A percentile compares a stretch with the other conserved stretches of the same genome.
phyloP scores from a whole-genome alignment of 1,284 basidiomycete genomes.

The Mycena citricolor region DNA sequence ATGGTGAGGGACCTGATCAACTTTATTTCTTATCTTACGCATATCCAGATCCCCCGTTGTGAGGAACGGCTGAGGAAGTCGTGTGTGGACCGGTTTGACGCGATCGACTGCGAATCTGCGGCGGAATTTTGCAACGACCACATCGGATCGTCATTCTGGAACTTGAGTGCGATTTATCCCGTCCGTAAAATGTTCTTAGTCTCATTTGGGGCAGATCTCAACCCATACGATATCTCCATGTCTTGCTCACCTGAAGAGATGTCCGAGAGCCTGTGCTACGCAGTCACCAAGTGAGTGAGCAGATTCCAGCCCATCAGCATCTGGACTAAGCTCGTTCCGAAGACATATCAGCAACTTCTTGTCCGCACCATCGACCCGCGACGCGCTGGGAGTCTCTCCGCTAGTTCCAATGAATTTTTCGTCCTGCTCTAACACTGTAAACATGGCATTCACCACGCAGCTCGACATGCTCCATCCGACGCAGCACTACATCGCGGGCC shows the following conservation, averaged over 20 bases:
- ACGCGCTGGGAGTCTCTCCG: conserved; percentile 62
- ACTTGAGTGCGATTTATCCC: conserved; percentile 30
- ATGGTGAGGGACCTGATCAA: conserved; percentile 34
- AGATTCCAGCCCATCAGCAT: no score
- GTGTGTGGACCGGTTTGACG: conserved; percentile 50
- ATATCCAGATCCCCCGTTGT: conserved; percentile 44
- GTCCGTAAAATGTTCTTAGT: background rate
- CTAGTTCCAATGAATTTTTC: conserved; percentile 45
- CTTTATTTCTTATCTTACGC: conserved; percentile 1
- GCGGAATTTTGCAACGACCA: conserved; percentile 41
- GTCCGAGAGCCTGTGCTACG: conserved; percentile 44
- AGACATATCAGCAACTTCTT: conserved; percentile 56
- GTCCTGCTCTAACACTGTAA: conserved; percentile 46
- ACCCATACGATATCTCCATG: conserved; percentile 65
- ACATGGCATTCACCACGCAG: conserved; percentile 35
- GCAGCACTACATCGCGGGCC: conserved; percentile 58
- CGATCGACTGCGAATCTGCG: conserved; percentile 51
- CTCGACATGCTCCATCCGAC: conserved; percentile 43
- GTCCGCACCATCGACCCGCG: conserved; percentile 49
- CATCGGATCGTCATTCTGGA: background rate
- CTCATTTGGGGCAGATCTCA: conserved; percentile 32
- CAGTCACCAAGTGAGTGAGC: conserved; percentile 40
- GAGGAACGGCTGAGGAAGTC: conserved; percentile 44
- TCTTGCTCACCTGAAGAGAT: conserved; percentile 48
- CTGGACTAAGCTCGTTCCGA: no score